A percentile compares a stretch with the other conserved stretches of the same genome.
Evolutionary conservation across 2,329 filamentous ascomycete species (phyloP).

Genomic region (Neospermospora avenae): DNA sequence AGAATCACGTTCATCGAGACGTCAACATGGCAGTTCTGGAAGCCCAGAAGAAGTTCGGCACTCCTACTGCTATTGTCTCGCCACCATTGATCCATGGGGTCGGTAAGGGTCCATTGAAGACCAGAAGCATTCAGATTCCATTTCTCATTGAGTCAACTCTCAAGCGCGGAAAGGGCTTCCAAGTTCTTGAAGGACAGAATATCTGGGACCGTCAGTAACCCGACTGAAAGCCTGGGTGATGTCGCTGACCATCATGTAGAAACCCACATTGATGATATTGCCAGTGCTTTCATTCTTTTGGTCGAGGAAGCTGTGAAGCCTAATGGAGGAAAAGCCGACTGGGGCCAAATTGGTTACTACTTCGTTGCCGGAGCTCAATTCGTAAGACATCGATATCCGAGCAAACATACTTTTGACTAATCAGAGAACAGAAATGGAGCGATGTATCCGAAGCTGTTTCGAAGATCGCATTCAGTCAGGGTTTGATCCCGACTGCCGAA

Average conservation of each 20-base stretch:
- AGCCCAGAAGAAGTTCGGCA: slow-evolving; percentile 38
- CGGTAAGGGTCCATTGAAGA: slow-evolving; percentile 56
- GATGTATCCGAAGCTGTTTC: slow-evolving; percentile 45
- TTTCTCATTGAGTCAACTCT: slow-evolving; percentile 49
- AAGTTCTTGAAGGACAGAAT: slow-evolving; percentile 50
- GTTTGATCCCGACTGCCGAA: slow-evolving; percentile 38
- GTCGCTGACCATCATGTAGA: slow-evolving; percentile 30
- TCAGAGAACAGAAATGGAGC: slow-evolving; percentile 48
- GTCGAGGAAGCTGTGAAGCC: slow-evolving; percentile 49
- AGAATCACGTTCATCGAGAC: slow-evolving; percentile 58
- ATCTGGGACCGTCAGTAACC: slow-evolving; percentile 41
- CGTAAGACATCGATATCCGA: background rate
- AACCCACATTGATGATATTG: slow-evolving; percentile 53
- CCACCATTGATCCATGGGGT: slow-evolving; percentile 61
- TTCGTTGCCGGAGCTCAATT: slow-evolving; percentile 37
- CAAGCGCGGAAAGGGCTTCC: slow-evolving; percentile 46
- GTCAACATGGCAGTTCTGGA: slow-evolving; percentile 65
- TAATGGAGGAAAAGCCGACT: slow-evolving; percentile 41
- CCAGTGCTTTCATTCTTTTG: slow-evolving; percentile 48
- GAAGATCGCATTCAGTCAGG: slow-evolving; percentile 45
- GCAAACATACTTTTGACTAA: background rate
- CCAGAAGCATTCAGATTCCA: slow-evolving; percentile 53
- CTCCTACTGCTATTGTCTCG: slow-evolving; percentile 59
- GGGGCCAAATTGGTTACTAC: slow-evolving; percentile 55
- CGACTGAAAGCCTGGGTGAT: background rate